phyloP scores from a whole-genome alignment of 495 filamentous ascomycete genomes.

The Aspergillus indologenus region DNA sequence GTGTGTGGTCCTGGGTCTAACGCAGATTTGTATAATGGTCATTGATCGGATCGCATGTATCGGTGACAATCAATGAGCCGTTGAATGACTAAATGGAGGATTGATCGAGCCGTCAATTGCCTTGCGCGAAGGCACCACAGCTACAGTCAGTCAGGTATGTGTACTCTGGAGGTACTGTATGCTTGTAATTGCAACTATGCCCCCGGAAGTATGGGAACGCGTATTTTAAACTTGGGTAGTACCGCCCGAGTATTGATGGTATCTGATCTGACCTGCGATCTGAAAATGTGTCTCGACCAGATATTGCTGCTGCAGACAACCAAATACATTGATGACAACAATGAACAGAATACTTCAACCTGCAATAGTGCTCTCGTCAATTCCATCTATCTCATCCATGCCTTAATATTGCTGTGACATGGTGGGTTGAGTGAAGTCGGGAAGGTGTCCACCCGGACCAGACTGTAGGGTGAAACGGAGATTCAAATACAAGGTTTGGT shows the following conservation, averaged over 20 bases:
- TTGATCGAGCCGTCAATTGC: no score
- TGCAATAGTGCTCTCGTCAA: conserved; percentile 2
- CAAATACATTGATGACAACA: background rate
- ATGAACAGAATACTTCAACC: background rate
- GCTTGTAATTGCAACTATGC: no score
- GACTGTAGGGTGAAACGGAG: conserved; percentile 19
- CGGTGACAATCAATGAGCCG: no score
- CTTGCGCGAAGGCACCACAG: no score
- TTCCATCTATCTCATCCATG: background rate
- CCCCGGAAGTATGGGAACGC: background rate
- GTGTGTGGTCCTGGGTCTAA: background rate
- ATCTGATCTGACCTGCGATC: background rate
- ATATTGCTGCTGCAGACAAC: background rate
- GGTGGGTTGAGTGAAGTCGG: conserved; percentile 12
- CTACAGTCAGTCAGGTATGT: no score
- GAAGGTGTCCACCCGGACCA: conserved; percentile 14
- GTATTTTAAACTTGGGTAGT: background rate
- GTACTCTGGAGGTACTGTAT: no score
- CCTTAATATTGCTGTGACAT: conserved; percentile 3
- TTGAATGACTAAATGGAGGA: no score
- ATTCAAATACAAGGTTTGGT: conserved; percentile 23
- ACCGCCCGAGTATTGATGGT: background rate
- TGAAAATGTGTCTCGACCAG: background rate
- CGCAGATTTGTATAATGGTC: background rate
- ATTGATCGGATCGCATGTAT: background rate